Evolutionary conservation across 1,284 basidiomycete species (phyloP).

Genomic region (Papiliotrema laurentii): DNA sequence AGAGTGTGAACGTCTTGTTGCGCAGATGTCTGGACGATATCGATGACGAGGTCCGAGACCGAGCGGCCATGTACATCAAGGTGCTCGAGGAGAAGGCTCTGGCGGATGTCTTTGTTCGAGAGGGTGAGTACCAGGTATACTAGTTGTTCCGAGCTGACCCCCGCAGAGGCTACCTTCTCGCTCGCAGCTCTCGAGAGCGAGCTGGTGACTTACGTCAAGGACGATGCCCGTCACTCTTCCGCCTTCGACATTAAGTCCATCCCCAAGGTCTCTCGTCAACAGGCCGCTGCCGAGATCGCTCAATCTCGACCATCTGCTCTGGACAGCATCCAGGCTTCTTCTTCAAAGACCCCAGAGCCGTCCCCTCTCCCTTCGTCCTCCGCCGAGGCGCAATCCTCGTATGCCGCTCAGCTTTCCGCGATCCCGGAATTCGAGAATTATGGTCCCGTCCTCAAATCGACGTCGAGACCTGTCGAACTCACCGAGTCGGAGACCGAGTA

Average conservation of each 20-base stretch:
- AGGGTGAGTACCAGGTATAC: slow-evolving; percentile 57
- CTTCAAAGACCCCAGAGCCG: slow-evolving; percentile 55
- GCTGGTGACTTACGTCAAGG: slow-evolving; percentile 82
- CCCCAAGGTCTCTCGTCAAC: slow-evolving; percentile 85
- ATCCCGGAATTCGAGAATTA: slow-evolving; percentile 83
- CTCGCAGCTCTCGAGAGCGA: slow-evolving; percentile 79
- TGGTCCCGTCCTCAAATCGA: slow-evolving; percentile 84
- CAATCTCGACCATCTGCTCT: slow-evolving; percentile 69
- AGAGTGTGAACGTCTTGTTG: slow-evolving; percentile 80
- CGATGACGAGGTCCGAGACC: slow-evolving; percentile 97
- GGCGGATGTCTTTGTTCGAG: slow-evolving; percentile 81
- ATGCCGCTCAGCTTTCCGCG: slow-evolving; percentile 76
- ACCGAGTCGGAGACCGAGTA: slow-evolving; percentile 99
- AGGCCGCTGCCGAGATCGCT: slow-evolving; percentile 77
- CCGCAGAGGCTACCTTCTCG: slow-evolving; percentile 82
- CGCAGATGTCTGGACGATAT: slow-evolving; percentile 95
- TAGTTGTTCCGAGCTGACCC: slow-evolving; percentile 2
- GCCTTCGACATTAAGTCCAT: slow-evolving; percentile 77
- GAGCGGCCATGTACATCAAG: slow-evolving; percentile 89
- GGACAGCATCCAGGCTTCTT: slow-evolving; percentile 61
- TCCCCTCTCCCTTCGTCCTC: slow-evolving; percentile 62
- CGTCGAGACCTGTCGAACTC: slow-evolving; percentile 70
- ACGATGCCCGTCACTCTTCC: slow-evolving; percentile 60
- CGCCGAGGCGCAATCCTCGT: slow-evolving; percentile 78
- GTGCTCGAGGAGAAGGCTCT: slow-evolving; percentile 74